Evolutionary conservation across 2,329 filamentous ascomycete species (phyloP).

Genomic region (Penicillium polonicum): DNA sequence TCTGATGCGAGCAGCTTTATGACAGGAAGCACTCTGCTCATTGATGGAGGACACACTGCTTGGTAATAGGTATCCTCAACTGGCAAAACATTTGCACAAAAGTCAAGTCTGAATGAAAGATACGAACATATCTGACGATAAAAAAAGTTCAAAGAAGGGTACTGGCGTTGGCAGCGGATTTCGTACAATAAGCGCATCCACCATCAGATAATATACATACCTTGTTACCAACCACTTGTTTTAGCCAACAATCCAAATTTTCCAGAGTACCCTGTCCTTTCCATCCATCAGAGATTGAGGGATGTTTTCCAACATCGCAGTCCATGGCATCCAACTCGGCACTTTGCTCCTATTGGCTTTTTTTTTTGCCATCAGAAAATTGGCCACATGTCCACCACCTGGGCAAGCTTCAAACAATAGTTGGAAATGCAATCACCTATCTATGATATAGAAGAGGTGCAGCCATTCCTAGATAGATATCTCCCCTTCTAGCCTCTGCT

Average conservation of each 20-base stretch:
- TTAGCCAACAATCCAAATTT: background rate
- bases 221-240: background rate
- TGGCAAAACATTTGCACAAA: background rate
- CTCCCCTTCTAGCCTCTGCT: too few species aligned
- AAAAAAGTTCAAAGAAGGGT: background rate
- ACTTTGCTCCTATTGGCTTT: background rate
- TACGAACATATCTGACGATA: background rate
- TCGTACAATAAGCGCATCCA: background rate
- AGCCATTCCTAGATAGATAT: too few species aligned
- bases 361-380: background rate
- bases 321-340: background rate
- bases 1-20: conserved; percentile 69
- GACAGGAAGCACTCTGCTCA: conserved; percentile 66
- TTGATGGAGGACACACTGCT: conserved; percentile 67
- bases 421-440: background rate
- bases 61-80: conserved; percentile 31
- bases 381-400: background rate
- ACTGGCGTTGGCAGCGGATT: background rate
- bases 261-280: background rate
- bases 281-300: background rate
- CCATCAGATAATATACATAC: background rate
- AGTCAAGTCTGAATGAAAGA: background rate
- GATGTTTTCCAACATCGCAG: background rate
- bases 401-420: background rate
- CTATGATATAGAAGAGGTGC: background rate